Evolutionary conservation across 257 asterid genomes (phyloP), one percentile per base, ranked within the genome.

Genomic region (Petrea volubilis): DNA sequence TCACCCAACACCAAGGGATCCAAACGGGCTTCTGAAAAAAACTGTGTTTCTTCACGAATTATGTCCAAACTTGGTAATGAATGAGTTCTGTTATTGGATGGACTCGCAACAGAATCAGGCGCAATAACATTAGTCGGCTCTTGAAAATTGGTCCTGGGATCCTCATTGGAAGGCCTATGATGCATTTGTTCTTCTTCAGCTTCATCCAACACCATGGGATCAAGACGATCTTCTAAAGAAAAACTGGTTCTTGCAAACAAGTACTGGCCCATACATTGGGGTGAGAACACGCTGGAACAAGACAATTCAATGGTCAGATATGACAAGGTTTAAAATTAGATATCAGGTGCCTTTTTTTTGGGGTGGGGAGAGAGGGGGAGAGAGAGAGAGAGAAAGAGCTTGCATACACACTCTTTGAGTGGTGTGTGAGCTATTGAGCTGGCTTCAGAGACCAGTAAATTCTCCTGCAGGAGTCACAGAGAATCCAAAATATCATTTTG

Each of bases 351-450:
- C n/a, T n/a, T n/a, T 5, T 38, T 38, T 38, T 3, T 3, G 11
- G 11, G 9, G 9, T 1, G 9, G 9, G 11, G 9, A 7, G 10
- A n/a, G n/a, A n/a, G n/a, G n/a, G n/a, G n/a, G n/a, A n/a, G n/a
- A n/a, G n/a, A n/a, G n/a, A n/a, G n/a, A n/a, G n/a, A n/a, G n/a
- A n/a, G n/a, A n/a, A n/a, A 15, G 24, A 57, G 24, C 53, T 60
- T 44, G 80, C 9, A 31, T 53, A 70, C 97, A 29, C 86, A 94
- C 97, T 91, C 95, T 80, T 81, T 80, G 40, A 80, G 88, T 33
- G 96, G 96, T 60, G 96, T 91, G 71, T 65, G 10, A 38, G 68
- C 74, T 18, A 77, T 56, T 28, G 84, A 75, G 70, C 62, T 15
- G 60, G 79, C 66, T 78, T 67, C 87, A 36, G 82, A 72, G 56